A percentile compares a stretch with the other conserved stretches of the same genome.
phyloP scores from a whole-genome alignment of 371 early-diverging fungal species.

The Mucor plumbeus region DNA sequence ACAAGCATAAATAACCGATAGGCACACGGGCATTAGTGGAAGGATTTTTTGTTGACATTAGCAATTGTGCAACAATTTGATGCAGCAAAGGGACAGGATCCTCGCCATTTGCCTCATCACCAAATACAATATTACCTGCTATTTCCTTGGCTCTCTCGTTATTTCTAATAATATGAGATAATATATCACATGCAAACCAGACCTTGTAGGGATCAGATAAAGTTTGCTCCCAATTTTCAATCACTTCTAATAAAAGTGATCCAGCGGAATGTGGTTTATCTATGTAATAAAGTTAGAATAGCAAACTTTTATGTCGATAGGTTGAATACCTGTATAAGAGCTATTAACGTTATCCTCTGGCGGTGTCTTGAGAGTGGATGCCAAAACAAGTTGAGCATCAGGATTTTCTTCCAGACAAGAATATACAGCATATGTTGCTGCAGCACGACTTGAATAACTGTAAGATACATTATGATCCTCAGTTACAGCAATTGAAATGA shows the following conservation, averaged over 20 bases:
- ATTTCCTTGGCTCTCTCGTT: slow-evolving; percentile 78
- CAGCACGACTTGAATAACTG: slow-evolving; percentile 71
- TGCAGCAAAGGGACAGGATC: slow-evolving; percentile 65
- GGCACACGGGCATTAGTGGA: slow-evolving; percentile 70
- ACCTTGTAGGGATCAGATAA: slow-evolving; percentile 79
- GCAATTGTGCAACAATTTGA: slow-evolving; percentile 63
- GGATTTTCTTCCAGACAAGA: slow-evolving; percentile 77
- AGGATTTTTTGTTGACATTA: slow-evolving; percentile 60
- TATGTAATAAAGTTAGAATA: neutral
- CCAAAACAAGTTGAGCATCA: slow-evolving; percentile 86
- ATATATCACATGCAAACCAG: slow-evolving; percentile 88
- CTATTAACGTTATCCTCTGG: slow-evolving; percentile 68
- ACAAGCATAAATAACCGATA: slow-evolving; percentile 72
- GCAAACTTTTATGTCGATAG: neutral
- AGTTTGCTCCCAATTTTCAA: slow-evolving; percentile 78
- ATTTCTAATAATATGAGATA: slow-evolving; percentile 77
- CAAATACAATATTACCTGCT: slow-evolving; percentile 75
- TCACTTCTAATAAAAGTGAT: slow-evolving; percentile 76
- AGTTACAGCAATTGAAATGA: slow-evolving; percentile 64
- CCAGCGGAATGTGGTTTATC: slow-evolving; percentile 81
- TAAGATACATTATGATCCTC: slow-evolving; percentile 49
- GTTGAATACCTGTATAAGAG: slow-evolving; percentile 36
- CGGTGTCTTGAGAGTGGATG: slow-evolving; percentile 82
- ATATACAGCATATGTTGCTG: slow-evolving; percentile 76
- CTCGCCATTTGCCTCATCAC: slow-evolving; percentile 71